These are phyloP conservation scores for Colletotrichum eleusines DNA, from an alignment of 2,329 filamentous ascomycete species.

Conservation along the genomic window DNA sequence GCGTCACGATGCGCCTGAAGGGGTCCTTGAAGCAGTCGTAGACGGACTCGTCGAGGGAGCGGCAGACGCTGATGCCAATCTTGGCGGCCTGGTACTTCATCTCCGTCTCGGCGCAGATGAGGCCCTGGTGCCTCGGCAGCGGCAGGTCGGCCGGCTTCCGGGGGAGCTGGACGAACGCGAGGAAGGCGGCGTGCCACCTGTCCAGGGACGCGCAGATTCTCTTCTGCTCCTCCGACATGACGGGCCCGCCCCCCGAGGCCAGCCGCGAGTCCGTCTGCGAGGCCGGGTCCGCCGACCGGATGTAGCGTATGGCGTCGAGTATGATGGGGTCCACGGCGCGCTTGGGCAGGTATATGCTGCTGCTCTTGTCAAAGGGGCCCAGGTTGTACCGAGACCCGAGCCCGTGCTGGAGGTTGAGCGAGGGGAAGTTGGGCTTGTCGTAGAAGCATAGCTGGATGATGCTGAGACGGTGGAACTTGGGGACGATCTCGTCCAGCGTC, in stretches of 20 bases:
- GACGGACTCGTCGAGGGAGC: conserved; percentile 31
- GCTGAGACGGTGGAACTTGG: conserved; percentile 32
- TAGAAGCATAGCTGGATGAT: conserved; percentile 36
- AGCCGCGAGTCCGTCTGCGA: conserved; percentile 35
- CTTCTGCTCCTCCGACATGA: conserved; percentile 26
- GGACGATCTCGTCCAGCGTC: conserved; percentile 23
- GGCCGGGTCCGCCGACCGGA: conserved; percentile 27
- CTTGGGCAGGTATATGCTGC: conserved; percentile 33
- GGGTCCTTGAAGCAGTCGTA: conserved; percentile 33
- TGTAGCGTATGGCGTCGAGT: conserved; percentile 32
- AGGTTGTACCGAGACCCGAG: conserved; percentile 12
- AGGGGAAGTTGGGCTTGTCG: conserved; percentile 22
- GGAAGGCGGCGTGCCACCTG: conserved; percentile 34
- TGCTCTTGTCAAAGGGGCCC: conserved; percentile 27
- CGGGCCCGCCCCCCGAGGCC: conserved; percentile 25
- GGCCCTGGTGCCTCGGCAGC: conserved; percentile 19
- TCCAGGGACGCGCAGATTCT: conserved; percentile 29
- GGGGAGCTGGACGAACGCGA: conserved; percentile 19
- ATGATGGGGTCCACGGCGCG: conserved; percentile 37
- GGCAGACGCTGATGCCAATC: conserved; percentile 35
- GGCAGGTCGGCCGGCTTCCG: conserved; percentile 9
- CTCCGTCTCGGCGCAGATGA: conserved; percentile 32
- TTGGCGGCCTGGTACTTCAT: conserved; percentile 37
- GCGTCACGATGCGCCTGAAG: conserved; percentile 20
- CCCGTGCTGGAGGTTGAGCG: conserved; percentile 22